phyloP scores from a whole-genome alignment of 139 green algal species.

The Volvox reticuliferus region DNA sequence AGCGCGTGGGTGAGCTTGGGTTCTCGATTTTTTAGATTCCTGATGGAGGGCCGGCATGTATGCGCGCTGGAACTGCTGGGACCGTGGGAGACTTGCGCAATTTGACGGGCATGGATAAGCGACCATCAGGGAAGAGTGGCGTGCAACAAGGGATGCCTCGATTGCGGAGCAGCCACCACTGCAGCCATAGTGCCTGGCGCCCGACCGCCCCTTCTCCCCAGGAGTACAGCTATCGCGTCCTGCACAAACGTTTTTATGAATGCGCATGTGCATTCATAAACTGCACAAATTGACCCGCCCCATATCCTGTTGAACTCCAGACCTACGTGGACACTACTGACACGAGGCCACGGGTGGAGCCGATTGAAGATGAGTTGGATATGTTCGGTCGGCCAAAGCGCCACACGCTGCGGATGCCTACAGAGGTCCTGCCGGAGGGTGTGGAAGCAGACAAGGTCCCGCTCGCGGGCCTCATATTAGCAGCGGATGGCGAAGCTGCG shows the following conservation, averaged over 20 bases:
- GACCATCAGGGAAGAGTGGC: too few species aligned
- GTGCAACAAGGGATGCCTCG: background rate
- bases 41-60: background rate
- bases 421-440: slow-evolving; percentile 28
- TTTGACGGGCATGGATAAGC: too few species aligned
- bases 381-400: slow-evolving; percentile 33
- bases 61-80: background rate
- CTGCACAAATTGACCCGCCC: background rate
- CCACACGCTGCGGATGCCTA: slow-evolving; percentile 12
- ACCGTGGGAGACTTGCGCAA: too few species aligned
- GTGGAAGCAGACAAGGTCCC: slow-evolving; percentile 32
- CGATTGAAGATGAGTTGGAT: slow-evolving; percentile 56
- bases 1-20: background rate
- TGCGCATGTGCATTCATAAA: background rate
- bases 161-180: too few species aligned
- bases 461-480: slow-evolving; percentile 10
- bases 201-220: too few species aligned
- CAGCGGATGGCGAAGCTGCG: background rate
- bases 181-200: too few species aligned
- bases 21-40: background rate
- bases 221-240: background rate
- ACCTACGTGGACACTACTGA: slow-evolving; percentile 7
- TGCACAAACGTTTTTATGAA: background rate
- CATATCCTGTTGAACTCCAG: background rate
- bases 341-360: slow-evolving; percentile 40